Evolutionary conservation across 2,329 filamentous ascomycete genomes (phyloP), one percentile per base, ranked within the genome.

Genomic region (Aspergillus novofumigatus): DNA sequence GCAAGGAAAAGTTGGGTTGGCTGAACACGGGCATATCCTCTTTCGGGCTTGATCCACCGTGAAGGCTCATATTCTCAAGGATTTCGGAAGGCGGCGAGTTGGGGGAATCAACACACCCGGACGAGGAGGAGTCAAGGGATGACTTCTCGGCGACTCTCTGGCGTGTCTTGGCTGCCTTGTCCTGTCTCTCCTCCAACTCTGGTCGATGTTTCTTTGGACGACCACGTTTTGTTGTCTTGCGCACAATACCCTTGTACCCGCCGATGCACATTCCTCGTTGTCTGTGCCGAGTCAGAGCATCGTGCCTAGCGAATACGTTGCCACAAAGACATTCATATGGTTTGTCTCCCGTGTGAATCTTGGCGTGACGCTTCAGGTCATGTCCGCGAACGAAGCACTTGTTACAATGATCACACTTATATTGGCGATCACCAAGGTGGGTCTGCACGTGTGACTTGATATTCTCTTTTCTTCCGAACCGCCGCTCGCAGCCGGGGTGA

Each of bases 381-480:
- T 99, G 94, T 67, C 96, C 92, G 41, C 94, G 88, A 45, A 97
- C 94, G 72, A 99, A 99, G 77, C 92, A 93, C 78, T 97, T 97
- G 53, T 89, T 83, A 78, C 94, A 99, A 55, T 90, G 88, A 49
- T 93, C 92, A 76, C 94, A 99, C 74, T 91, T 88, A 77, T 91
- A 99, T 72, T 97, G 94, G 50, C 94, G 85, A 73, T 99, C 94
- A 67, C 95, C 94, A 62, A 99, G 87, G 75, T 99, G 94, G 3
- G 94, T 99, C 76, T 99, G 94, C 14, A 99, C 91, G 73, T 99
- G 94, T 0, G 92, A 96, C 73, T 96, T 96, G 80, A 97, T 97
- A 77, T 99, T 97, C 75, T 99, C 94, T 74, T 97, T 96, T 65
- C 94, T 86, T n/a, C 92, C 93, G 71, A 99, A 97, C 53, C 87